Base-by-base conservation (phyloP, 805 yeast genomes). In the Yamadazyma ubonensis region DNA sequence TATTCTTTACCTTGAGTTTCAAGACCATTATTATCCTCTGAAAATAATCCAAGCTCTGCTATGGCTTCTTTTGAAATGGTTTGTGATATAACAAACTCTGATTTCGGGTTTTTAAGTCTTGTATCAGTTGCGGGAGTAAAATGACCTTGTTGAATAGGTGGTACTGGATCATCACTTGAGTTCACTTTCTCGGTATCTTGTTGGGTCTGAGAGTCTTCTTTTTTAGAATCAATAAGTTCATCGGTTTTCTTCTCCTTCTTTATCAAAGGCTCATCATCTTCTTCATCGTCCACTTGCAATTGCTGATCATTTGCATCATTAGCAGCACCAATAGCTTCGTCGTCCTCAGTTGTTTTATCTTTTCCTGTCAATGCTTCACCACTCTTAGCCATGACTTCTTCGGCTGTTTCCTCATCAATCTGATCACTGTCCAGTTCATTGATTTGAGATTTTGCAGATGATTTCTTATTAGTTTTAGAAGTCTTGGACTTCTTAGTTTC, bases 1-100 rank as follows among this genome's bases (percentile, higher is more conserved):
- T 76, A 86, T 33, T 86, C 96, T 29, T 77, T 80, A 5, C 88
- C 88, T n/a, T 78, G 78, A 12, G 78, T 73, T 43, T 78, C 83
- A 15, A 78, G 55, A 1, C 84, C 84, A 33, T 78, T 71, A 21
- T 61, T 65, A 38, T 73, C 73, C 36, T 83, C 90, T 6, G 78
- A 71, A 47, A 78, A 86, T 17, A 86, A 61, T 0, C 86, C 88
- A 38, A 86, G 60, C 22, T 75, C 76, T 3, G 76, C 71, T 10
- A 69, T 60, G 0, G 88, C 86, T 2, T 80, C 78, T 3, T 76
- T 68, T 0, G 90, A 85, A 30, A 85, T 65, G 1, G 83, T 75
- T 54, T 83, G 90, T 0, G 86, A 69, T 0, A 78, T 67, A 4
- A 85, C 91, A 56, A 79, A 83, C 58, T 85, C 91, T 0, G 86